Evolutionary conservation across 2,329 filamentous ascomycete genomes (phyloP).

Genomic region (Penicillium sumatraense): DNA sequence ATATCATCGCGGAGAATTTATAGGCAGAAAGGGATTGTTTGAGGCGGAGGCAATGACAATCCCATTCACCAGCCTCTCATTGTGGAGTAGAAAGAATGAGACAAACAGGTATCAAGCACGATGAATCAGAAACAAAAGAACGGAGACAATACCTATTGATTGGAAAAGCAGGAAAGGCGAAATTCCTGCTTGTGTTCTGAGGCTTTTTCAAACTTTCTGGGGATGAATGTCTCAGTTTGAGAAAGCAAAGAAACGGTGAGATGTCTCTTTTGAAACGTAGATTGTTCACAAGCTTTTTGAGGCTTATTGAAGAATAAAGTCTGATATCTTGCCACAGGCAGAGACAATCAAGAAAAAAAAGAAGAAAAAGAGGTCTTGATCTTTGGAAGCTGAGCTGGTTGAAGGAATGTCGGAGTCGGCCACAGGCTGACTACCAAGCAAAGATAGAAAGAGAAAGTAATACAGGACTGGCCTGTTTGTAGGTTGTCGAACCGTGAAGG

Average conservation of each 20-base stretch:
- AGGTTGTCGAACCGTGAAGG: constrained; percentile 30
- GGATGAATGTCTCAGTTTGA: neutral
- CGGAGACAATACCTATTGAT: constrained; percentile 34
- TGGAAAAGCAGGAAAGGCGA: constrained; percentile 11
- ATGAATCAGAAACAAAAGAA: constrained; percentile 1
- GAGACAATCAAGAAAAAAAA: neutral
- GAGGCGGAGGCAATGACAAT: neutral
- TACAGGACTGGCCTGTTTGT: constrained; percentile 42
- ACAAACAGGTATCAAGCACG: neutral
- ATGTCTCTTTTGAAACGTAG: neutral
- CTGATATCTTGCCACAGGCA: constrained; percentile 1
- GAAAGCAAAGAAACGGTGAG: constrained; percentile 12
- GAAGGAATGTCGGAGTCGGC: constrained; percentile 38
- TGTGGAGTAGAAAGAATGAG: neutral
- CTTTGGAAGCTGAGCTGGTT: constrained; percentile 4
- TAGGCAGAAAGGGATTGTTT: constrained; percentile 4
- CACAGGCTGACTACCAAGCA: constrained; percentile 38
- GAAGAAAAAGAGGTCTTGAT: neutral
- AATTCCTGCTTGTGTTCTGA: neutral
- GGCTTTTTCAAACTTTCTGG: neutral
- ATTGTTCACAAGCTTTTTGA: neutral
- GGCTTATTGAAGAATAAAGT: neutral
- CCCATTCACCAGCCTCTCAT: constrained; percentile 9
- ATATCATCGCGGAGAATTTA: neutral
- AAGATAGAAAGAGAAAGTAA: constrained; percentile 32